Percentiles rank a stretch among this genome's conserved stretches.
Evolutionary conservation across 2,329 filamentous ascomycete species (phyloP).

Genomic region (Ophiostoma novo-ulmi): DNA sequence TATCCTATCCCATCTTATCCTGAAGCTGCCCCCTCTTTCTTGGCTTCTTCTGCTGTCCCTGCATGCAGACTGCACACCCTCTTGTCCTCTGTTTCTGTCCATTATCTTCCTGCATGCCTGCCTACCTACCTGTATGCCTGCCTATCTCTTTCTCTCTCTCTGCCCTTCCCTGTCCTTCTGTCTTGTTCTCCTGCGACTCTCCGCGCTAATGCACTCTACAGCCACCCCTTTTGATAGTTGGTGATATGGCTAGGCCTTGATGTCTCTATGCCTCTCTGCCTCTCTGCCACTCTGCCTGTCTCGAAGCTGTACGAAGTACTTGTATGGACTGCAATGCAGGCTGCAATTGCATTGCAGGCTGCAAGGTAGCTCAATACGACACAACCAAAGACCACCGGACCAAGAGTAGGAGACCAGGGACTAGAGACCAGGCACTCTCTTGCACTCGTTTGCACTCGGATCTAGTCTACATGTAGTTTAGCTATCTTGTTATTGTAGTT

Average conservation of each 20-base stretch:
- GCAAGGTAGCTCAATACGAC: neutral
- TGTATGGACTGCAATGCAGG: too few relatives aligned
- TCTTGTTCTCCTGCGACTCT: neutral
- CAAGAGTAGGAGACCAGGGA: neutral
- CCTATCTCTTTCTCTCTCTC: neutral
- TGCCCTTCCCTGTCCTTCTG: constrained; percentile 3
- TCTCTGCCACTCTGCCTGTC: neutral
- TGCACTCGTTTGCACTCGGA: neutral
- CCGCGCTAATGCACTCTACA: constrained; percentile 4
- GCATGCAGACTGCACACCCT: constrained; percentile 7
- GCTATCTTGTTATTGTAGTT: neutral
- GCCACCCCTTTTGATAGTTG: neutral
- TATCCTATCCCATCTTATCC: neutral
- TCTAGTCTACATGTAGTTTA: neutral
- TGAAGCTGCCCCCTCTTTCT: neutral
- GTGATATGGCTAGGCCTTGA: too few relatives aligned
- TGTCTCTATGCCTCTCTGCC: too few relatives aligned
- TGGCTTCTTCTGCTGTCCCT: neutral
- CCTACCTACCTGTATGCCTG: neutral
- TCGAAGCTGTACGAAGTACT: too few relatives aligned
- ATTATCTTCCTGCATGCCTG: neutral
- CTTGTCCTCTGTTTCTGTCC: too few relatives aligned
- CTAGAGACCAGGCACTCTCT: too few relatives aligned
- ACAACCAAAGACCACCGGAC: neutral
- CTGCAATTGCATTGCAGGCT: neutral